Base-by-base conservation (phyloP, 352 stramenopile species). In the Aphanomyces cochlioides region DNA sequence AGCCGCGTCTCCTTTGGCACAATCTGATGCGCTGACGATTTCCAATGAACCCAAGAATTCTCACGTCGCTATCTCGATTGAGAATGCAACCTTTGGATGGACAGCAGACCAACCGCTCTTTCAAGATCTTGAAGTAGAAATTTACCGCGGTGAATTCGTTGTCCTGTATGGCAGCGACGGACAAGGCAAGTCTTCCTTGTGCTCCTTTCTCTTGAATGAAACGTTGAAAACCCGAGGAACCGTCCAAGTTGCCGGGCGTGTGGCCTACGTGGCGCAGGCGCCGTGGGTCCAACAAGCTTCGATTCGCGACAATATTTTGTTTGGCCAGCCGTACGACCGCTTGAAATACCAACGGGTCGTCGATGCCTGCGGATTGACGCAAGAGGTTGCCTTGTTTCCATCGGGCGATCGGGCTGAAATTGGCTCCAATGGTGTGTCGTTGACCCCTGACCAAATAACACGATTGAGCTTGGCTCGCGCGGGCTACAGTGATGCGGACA, bases 271-370 rank as follows among this genome's bases (percentile, higher is more conserved):
- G 17, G 65, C 59, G 5, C 67, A 73, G 12, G 19, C 71, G n/a
- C 8, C 57, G 15, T 73, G 67, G 67, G 61, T 73, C 19, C 67
- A 68, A 72, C 21, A 72, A 7, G 17, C 78, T 17, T 90, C 85
- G 34, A 67, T 97, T 10, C 67, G 77, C 13, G 83, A 95, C 7
- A 97, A 96, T 72, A 95, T 96, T 70, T 66, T 95, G 4, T 96
- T 96, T 73, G 86, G 88, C n/a, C 66, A 75, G 21, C 73, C 74
- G 15, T 89, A 78, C 39, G 80, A 95, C 43, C 68, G 88, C 53
- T 75, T 74, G 28, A 78, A 74, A 34, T 95, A 93, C 61, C 3
- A 37, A 7, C 43, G 41, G 10, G 68, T 77, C 12, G 40, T 78
- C 17, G 57, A 74, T n/a, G 71, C 74, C 12, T 78, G 74, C 28